Base-by-base conservation (phyloP, 2,329 filamentous ascomycete species). In the Trichoderma pleuroti region DNA sequence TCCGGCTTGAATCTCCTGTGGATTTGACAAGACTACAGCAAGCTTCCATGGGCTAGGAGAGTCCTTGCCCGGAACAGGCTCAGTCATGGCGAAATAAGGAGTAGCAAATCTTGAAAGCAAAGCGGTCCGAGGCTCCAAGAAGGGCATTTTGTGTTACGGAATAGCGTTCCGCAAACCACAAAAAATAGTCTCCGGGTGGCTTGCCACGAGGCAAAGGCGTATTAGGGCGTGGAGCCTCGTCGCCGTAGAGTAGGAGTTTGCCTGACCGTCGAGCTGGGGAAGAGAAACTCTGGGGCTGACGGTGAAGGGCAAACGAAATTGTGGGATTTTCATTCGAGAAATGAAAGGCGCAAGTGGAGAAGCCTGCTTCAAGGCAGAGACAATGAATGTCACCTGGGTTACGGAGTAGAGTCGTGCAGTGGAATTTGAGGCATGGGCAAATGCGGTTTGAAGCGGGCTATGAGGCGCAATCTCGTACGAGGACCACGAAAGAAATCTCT, bases 101-200 rank as follows among this genome's bases (percentile, higher is more conserved):
- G 9, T 30, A 8, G 4, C 62, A 66, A 57, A 57, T 30, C 18
- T 59, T 57, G 52, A 21, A 42, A 57, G 30, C 16, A n/a, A 30
- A 30, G 2, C 18, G 4, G n/a, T 32, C n/a, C 12, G 52, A 52
- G n/a, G 28, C 28, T 16, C 39, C n/a, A n/a, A 42, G 18, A 5
- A 26, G n/a, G n/a, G 52, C 18, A 52, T 24, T 62, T 64, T 56
- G 52, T 67, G 52, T 26, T 36, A 42, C 21, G 32, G 52, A 56
- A 34, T 57, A 57, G 34, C 24, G 36, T 46, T 42, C 49, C 34
- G 34, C 26, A 36, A 30, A 49, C 18, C 28, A 32, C 28, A 59
- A 32, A 32, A 42, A 57, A 56, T 60, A 68, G 54, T 68, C 65
- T 60, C 54, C 65, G 54, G 36, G 65, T 68, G 54, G 64, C 64